phyloP scores from a whole-genome alignment of 192 early-diverging fungal genomes.

The Backusella luteola region DNA sequence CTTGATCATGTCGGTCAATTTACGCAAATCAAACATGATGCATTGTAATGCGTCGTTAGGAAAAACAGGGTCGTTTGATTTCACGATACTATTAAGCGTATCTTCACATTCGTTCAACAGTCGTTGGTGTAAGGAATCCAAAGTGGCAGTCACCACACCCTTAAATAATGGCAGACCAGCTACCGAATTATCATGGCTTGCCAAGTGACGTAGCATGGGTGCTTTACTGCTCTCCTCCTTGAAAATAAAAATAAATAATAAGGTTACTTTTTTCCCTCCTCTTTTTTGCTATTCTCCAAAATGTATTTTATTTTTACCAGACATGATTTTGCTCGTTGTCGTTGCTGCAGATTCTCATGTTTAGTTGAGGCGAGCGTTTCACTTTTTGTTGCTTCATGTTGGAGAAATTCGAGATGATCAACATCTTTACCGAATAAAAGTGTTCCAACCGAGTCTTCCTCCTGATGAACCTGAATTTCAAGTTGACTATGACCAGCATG shows the following conservation, averaged over 20 bases:
- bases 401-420: conserved; percentile 5
- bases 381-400: conserved; percentile 9
- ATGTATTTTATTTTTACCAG: not conserved
- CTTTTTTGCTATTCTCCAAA: not conserved
- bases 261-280: not conserved
- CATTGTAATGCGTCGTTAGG: conserved; percentile 19
- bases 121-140: conserved; percentile 30
- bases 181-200: not conserved
- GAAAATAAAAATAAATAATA: not conserved
- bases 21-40: conserved; percentile 22
- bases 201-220: conserved; percentile 15
- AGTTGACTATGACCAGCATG: not conserved
- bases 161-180: conserved; percentile 5
- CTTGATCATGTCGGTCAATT: conserved; percentile 39
- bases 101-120: conserved; percentile 27
- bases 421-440: conserved; percentile 6
- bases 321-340: conserved; percentile 19
- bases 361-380: not conserved
- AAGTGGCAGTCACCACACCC: conserved; percentile 28
- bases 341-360: not conserved
- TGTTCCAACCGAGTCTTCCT: conserved; percentile 1
- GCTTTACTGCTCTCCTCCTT: not conserved
- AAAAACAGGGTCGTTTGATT: not conserved
- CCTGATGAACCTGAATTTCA: conserved; percentile 1
- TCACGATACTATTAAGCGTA: conserved; percentile 6